These are phyloP conservation scores for Taxillus chinensis DNA, from an alignment of 164 flowering plant species.

Conservation along the genomic window DNA sequence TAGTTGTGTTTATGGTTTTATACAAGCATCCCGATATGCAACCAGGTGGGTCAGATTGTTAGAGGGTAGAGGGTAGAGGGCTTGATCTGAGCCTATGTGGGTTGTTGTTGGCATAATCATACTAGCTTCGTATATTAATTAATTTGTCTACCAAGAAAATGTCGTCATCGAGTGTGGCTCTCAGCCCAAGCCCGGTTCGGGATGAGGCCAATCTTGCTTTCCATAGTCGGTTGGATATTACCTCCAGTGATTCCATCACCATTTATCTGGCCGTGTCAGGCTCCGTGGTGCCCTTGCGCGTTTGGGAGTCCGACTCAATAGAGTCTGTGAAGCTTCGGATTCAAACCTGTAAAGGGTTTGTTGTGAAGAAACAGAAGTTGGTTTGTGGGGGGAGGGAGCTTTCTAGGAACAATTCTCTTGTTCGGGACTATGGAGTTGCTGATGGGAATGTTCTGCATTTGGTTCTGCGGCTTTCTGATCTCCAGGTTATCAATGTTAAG, in stretches of 20 bases:
- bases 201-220: slow-evolving; percentile 13
- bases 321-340: slow-evolving; percentile 48
- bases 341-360: slow-evolving; percentile 38
- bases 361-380: slow-evolving; percentile 42
- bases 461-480: slow-evolving; percentile 42
- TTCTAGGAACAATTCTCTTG: slow-evolving; percentile 34
- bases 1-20: no score
- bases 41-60: no score
- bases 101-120: no score
- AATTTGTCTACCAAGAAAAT: slow-evolving; percentile 10
- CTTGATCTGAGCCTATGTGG: no score
- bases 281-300: slow-evolving; percentile 38
- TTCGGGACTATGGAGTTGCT: slow-evolving; percentile 43
- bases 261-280: slow-evolving; percentile 32
- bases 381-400: slow-evolving; percentile 52
- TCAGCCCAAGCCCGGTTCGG: slow-evolving; percentile 17
- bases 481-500: slow-evolving; percentile 39
- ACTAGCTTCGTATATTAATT: no score
- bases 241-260: slow-evolving; percentile 29
- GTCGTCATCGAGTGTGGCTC: slow-evolving; percentile 44
- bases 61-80: no score
- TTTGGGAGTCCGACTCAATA: slow-evolving; percentile 46
- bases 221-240: not conserved
- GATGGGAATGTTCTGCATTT: slow-evolving; percentile 56
- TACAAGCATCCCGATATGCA: no score